Percentiles rank a stretch among this genome's conserved stretches.
Conservation (phyloP, 148 eudicot species). For the Rheum nobile region DNA sequence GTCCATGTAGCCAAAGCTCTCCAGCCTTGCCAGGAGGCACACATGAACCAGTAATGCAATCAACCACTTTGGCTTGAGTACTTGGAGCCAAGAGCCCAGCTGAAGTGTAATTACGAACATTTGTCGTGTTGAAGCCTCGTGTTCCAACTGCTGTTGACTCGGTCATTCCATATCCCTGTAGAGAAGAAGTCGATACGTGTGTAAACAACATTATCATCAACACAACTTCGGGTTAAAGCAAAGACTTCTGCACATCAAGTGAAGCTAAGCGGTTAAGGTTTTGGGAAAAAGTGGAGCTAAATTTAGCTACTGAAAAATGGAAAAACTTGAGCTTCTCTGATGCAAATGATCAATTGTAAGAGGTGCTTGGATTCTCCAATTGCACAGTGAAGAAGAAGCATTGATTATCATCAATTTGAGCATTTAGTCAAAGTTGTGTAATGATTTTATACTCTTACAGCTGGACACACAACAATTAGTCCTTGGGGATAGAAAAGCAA, state of each 20-base stretch:
- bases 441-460: neutral
- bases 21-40: constrained; percentile 66
- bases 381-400: neutral
- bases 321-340: neutral
- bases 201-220: neutral
- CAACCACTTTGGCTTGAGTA: constrained; percentile 75
- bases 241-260: neutral
- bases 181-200: neutral
- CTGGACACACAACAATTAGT: neutral
- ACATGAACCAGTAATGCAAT: constrained; percentile 43
- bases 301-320: too few relatives aligned
- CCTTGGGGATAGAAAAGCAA: neutral
- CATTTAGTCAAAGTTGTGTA: neutral
- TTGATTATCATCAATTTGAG: neutral
- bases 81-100: constrained; percentile 79
- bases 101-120: constrained; percentile 40
- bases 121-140: constrained; percentile 56
- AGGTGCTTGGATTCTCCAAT: neutral
- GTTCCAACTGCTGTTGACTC: constrained; percentile 84
- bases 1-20: constrained; percentile 73
- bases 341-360: neutral
- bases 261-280: neutral
- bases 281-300: too few relatives aligned
- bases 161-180: constrained; percentile 94
- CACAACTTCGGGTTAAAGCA: neutral